phyloP scores from a whole-genome alignment of 2,329 filamentous ascomycete genomes.

The Xylariaceae sp. region DNA sequence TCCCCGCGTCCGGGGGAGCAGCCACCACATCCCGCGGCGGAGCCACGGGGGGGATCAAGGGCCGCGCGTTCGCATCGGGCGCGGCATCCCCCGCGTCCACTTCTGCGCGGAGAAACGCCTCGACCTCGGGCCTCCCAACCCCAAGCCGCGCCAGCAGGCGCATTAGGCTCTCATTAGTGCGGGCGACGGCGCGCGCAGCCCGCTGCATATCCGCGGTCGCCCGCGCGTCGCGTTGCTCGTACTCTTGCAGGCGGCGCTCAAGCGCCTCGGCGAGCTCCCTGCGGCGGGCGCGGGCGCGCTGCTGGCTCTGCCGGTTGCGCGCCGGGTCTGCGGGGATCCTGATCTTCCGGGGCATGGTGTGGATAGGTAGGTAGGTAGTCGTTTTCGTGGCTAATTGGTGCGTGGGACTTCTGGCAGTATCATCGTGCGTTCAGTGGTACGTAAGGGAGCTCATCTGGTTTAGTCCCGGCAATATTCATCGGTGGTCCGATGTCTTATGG shows the following conservation, averaged over 20 bases:
- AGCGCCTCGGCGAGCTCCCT: constrained; percentile 54
- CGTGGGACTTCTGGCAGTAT: no score
- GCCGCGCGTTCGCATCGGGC: no score
- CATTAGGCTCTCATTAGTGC: constrained; percentile 51
- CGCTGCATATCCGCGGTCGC: constrained; percentile 58
- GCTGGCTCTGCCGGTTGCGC: constrained; percentile 53
- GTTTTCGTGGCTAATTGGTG: no score
- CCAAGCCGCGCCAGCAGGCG: constrained; percentile 46
- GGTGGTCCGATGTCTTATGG: no score
- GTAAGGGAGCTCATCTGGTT: no score
- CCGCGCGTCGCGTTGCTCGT: constrained; percentile 50
- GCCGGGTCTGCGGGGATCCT: constrained; percentile 23
- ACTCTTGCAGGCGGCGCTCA: constrained; percentile 49
- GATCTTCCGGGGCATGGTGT: constrained; percentile 5
- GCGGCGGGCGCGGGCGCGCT: constrained; percentile 53
- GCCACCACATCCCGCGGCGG: no score
- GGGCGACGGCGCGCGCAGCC: constrained; percentile 52
- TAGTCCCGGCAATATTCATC: no score
- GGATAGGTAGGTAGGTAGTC: no score
- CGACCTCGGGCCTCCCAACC: constrained; percentile 43
- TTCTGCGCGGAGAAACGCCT: constrained; percentile 44
- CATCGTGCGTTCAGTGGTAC: no score
- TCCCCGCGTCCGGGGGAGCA: no score
- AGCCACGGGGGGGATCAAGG: no score
- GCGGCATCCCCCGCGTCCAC: constrained; percentile 25